Conservation (phyloP, 2,329 filamentous ascomycete species). For the Cordyceps tenuipes region DNA sequence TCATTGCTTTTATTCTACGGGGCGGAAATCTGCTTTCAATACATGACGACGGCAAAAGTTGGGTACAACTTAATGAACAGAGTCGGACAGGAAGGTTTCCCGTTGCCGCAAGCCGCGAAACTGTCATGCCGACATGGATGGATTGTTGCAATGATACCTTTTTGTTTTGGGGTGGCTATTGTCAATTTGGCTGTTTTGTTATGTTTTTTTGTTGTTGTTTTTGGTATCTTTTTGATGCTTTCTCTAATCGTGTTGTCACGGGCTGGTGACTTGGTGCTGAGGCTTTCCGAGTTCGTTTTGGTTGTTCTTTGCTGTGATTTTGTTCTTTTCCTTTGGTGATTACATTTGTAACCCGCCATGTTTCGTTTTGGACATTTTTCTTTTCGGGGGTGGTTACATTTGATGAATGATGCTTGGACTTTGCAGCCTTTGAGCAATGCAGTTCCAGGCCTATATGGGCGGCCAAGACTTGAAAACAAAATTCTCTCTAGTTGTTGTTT, state of each 20-base stretch:
- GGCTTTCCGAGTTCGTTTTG: neutral
- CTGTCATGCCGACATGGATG: constrained; percentile 3
- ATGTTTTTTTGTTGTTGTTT: neutral
- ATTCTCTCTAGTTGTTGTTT: neutral
- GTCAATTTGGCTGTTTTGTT: neutral
- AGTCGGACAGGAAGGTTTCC: neutral
- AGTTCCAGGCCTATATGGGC: neutral
- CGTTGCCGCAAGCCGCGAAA: constrained; percentile 1
- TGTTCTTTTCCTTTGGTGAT: neutral
- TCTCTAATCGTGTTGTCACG: neutral
- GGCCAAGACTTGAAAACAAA: constrained; percentile 4
- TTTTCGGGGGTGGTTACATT: neutral
- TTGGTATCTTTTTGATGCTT: neutral
- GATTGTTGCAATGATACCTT: constrained; percentile 7
- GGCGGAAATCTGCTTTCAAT: neutral
- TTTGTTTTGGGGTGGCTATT: constrained; percentile 3
- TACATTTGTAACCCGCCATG: neutral
- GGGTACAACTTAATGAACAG: neutral
- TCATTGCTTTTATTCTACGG: neutral
- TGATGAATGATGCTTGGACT: neutral
- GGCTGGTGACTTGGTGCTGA: neutral
- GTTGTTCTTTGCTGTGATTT: neutral
- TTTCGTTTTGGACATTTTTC: constrained; percentile 1
- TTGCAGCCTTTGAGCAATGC: neutral
- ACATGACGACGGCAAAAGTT: neutral